Conservation (phyloP, 306 rosid species). For the Sphenostylis stenocarpa region DNA sequence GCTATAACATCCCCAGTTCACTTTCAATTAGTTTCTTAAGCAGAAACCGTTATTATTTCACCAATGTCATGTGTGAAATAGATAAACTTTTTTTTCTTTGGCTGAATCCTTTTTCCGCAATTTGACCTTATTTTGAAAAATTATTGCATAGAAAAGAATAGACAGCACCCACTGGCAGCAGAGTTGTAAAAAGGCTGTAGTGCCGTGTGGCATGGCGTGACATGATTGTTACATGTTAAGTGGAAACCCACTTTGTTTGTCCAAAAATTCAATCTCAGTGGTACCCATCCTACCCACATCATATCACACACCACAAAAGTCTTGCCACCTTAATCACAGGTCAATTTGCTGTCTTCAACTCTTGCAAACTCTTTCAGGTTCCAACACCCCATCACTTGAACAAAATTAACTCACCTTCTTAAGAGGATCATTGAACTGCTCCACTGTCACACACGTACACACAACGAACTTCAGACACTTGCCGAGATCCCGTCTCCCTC, state of each 20-base stretch:
- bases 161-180: conserved; percentile 24
- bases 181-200: background rate
- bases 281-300: background rate
- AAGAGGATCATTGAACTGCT: background rate
- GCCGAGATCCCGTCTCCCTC: conserved; percentile 30
- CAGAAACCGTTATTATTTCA: background rate
- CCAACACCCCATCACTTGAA: background rate
- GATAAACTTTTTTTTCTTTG: background rate
- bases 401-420: conserved; percentile 3
- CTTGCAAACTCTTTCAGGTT: conserved; percentile 17
- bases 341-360: conserved; percentile 32
- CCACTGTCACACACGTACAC: conserved; percentile 20
- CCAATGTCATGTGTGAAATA: background rate
- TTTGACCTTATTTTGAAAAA: background rate
- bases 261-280: conserved; percentile 29
- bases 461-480: background rate
- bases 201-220: background rate
- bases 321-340: conserved; percentile 18
- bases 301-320: background rate
- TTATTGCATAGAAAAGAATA: conserved; percentile 8
- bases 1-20: background rate
- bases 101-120: background rate
- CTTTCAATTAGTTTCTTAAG: background rate
- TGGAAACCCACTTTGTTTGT: conserved; percentile 30
- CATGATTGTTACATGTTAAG: conserved; percentile 10